Conservation (phyloP, 768 basidiomycete species). For the Agrocybe praecox region DNA sequence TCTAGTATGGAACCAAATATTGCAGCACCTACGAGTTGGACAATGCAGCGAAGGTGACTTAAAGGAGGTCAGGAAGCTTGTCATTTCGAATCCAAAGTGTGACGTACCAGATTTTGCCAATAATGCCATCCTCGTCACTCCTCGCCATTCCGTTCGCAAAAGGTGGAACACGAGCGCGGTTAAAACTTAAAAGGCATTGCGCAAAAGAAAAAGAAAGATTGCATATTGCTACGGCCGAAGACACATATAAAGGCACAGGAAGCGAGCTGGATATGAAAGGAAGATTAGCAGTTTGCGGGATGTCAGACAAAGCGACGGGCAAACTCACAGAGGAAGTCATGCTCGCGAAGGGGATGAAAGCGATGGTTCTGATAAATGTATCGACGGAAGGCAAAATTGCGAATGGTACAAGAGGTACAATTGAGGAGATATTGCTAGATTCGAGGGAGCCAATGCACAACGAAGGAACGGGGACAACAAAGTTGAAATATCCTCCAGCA, state of each 20-base stretch:
- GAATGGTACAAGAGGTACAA: conserved; percentile 38
- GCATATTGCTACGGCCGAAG: no score
- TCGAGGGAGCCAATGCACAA: no score
- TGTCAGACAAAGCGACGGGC: conserved; percentile 11
- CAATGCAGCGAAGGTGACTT: not conserved
- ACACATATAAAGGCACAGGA: no score
- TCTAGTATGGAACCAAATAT: no score
- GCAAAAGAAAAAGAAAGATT: no score
- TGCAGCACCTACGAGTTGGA: not conserved
- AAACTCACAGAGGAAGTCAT: conserved; percentile 23
- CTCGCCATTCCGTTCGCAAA: no score
- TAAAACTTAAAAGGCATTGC: no score
- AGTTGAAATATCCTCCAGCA: conserved; percentile 32
- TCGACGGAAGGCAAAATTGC: conserved; percentile 39
- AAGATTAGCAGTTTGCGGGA: no score
- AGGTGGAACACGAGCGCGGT: no score
- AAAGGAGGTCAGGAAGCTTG: not conserved
- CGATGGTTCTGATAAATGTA: conserved; percentile 38
- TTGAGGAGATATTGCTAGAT: conserved; percentile 35
- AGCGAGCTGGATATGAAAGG: no score
- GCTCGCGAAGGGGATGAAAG: conserved; percentile 36
- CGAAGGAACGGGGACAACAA: conserved; percentile 2
- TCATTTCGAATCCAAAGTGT: not conserved
- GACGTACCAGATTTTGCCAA: not conserved
- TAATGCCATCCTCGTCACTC: no score